phyloP scores from a whole-genome alignment of 164 flowering plant species.

The Aristolochia contorta region DNA sequence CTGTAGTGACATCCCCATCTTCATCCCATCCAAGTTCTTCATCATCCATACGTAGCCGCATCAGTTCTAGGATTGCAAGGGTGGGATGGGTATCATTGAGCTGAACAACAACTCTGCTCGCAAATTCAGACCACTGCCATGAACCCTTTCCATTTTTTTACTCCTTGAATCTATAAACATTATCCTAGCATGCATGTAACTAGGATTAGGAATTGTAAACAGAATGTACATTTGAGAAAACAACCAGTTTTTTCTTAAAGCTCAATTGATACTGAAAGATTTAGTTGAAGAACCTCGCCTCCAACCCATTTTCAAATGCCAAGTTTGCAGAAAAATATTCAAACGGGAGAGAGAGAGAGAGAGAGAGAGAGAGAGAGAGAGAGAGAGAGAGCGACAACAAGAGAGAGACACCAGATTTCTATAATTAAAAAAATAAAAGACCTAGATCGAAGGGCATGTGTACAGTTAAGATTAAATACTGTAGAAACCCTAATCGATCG shows the following conservation, averaged over 20 bases:
- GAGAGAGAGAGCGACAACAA: too few species aligned
- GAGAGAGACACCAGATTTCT: too few species aligned
- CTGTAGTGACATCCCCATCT: slow-evolving; percentile 86
- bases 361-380: too few species aligned
- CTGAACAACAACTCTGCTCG: slow-evolving; percentile 86
- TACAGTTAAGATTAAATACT: too few species aligned
- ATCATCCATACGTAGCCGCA: slow-evolving; percentile 87
- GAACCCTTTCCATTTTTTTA: slow-evolving; percentile 41
- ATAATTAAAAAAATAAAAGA: too few species aligned
- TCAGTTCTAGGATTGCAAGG: slow-evolving; percentile 91
- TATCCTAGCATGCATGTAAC: slow-evolving; percentile 57
- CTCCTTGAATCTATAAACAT: slow-evolving; percentile 83
- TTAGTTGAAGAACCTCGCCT: slow-evolving; percentile 67
- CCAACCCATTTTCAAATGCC: slow-evolving; percentile 84
- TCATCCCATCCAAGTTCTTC: slow-evolving; percentile 99
- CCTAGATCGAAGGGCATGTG: too few species aligned
- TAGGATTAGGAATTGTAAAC: slow-evolving; percentile 1
- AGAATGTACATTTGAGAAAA: slow-evolving; percentile 1
- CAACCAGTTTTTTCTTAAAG: neutral
- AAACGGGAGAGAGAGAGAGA: too few species aligned
- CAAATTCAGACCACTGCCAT: slow-evolving; percentile 77
- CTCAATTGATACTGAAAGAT: too few species aligned
- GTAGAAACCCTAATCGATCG: too few species aligned
- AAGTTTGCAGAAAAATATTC: slow-evolving; percentile 1
- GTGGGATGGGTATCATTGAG: slow-evolving; percentile 99